A percentile compares a stretch with the other conserved stretches of the same genome.
These are phyloP conservation scores for Clonostachys rosea DNA, from an alignment of 2,329 filamentous ascomycete genomes.

Conservation along the genomic window DNA sequence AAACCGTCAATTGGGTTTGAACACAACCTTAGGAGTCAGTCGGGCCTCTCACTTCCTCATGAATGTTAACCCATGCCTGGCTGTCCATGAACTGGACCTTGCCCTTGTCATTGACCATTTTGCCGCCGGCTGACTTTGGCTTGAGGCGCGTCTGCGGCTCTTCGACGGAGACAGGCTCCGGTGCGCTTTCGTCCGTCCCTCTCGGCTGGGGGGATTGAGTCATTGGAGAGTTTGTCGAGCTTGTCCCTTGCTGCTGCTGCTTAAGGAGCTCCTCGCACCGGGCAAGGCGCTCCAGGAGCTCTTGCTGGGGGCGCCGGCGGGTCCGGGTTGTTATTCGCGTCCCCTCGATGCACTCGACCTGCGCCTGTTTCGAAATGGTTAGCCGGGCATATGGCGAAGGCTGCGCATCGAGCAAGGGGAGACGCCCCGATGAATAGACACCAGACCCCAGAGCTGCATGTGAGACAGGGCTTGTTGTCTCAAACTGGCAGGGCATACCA, in stretches of 20 bases:
- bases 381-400: too few species aligned
- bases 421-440: too few species aligned
- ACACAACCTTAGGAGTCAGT: neutral
- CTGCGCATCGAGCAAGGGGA: too few species aligned
- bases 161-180: neutral
- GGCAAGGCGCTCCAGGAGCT: constrained; percentile 55
- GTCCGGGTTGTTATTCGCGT: too few species aligned
- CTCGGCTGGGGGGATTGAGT: neutral
- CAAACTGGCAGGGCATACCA: too few species aligned
- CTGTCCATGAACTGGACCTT: constrained; percentile 54
- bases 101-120: constrained; percentile 50
- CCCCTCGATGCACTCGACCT: too few species aligned
- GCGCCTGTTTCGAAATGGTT: too few species aligned
- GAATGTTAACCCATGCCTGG: constrained; percentile 46
- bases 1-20: constrained; percentile 6
- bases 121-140: constrained; percentile 24
- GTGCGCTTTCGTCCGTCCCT: neutral
- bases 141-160: too few species aligned
- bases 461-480: too few species aligned
- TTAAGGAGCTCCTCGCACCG: constrained; percentile 55
- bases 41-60: constrained; percentile 44
- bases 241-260: constrained; percentile 16
- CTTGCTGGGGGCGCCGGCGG: constrained; percentile 42
- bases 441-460: too few species aligned
- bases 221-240: neutral